These are phyloP conservation scores for Venturia effusa DNA, from an alignment of 2,329 filamentous ascomycete genomes.

Conservation along the genomic window DNA sequence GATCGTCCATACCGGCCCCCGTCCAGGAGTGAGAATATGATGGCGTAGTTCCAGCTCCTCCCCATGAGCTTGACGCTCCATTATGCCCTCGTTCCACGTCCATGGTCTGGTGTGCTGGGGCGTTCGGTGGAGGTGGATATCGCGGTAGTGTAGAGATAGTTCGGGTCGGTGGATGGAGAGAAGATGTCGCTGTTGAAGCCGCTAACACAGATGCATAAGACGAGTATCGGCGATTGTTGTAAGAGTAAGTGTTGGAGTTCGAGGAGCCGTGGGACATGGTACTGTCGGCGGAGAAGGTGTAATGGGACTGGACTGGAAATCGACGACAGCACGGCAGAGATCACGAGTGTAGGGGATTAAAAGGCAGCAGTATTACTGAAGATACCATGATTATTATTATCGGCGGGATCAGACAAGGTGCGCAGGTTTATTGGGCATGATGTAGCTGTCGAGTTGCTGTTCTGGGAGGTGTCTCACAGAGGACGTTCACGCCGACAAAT, in stretches of 20 bases:
- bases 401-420: not conserved
- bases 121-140: conserved; percentile 2
- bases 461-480: not conserved
- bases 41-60: not conserved
- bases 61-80: not conserved
- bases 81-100: not conserved
- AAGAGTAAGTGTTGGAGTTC: not conserved
- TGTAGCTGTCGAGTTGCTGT: not conserved
- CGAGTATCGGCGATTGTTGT: not conserved
- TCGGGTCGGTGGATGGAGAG: not conserved
- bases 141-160: not conserved
- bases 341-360: not conserved
- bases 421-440: not conserved
- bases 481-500: not conserved
- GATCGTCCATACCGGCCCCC: not conserved
- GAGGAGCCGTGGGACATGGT: conserved; percentile 2
- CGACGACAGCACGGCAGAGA: not conserved
- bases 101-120: conserved; percentile 13
- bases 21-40: not conserved
- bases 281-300: not conserved
- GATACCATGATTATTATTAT: not conserved
- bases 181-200: not conserved
- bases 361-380: not conserved
- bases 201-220: conserved; percentile 1
- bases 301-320: not conserved